These are phyloP conservation scores for Codiaeum variegatum DNA, from an alignment of 441 rosid species.

Conservation along the genomic window DNA sequence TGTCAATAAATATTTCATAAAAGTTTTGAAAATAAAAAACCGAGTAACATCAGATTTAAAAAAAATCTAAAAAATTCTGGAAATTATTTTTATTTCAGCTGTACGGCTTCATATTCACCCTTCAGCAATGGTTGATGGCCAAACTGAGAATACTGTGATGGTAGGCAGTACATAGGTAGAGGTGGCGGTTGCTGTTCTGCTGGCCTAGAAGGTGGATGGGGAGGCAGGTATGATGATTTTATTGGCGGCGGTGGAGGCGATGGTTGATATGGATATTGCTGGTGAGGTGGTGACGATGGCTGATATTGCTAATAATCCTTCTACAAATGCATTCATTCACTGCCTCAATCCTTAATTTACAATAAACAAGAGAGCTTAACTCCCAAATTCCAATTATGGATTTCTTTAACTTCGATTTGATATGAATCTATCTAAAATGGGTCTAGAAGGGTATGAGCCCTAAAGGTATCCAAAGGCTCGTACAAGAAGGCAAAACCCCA, in stretches of 20 bases:
- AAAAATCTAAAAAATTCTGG: too few relatives aligned
- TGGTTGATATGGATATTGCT: constrained; percentile 56
- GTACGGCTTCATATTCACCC: too few relatives aligned
- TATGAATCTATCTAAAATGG: too few relatives aligned
- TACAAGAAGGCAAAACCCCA: too few relatives aligned
- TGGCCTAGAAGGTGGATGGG: constrained; percentile 54
- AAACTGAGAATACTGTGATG: constrained; percentile 47
- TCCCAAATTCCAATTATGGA: constrained; percentile 7
- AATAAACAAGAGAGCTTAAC: not conserved
- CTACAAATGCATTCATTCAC: not conserved
- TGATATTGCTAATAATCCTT: too few relatives aligned
- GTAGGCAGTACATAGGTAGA: constrained; percentile 47
- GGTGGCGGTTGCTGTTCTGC: constrained; percentile 39
- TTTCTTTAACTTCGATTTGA: too few relatives aligned
- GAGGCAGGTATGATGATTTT: constrained; percentile 53
- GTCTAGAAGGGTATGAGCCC: too few relatives aligned
- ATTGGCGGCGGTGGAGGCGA: constrained; percentile 54
- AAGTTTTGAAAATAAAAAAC: too few relatives aligned
- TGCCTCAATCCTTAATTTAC: not conserved
- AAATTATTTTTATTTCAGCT: too few relatives aligned
- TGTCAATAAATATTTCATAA: too few relatives aligned
- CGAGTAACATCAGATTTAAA: too few relatives aligned
- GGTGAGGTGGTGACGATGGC: constrained; percentile 60
- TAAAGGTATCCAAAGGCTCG: too few relatives aligned
- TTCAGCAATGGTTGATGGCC: constrained; percentile 36